Base-by-base conservation (phyloP, 805 yeast species). In the Saccharomycopsis sp. region DNA sequence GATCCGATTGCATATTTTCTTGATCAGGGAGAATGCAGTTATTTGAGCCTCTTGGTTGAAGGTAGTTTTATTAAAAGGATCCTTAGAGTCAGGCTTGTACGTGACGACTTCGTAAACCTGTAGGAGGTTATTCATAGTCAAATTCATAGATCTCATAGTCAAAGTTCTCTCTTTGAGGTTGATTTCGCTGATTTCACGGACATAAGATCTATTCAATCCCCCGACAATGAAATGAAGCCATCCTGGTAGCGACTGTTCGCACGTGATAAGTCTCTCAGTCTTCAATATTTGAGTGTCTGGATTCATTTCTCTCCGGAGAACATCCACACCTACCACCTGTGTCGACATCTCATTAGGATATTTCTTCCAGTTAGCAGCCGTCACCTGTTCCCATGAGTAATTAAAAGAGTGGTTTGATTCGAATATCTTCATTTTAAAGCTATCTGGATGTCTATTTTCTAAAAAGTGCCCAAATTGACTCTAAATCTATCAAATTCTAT, bases 341-440 rank as follows among this genome's bases (percentile, higher is more conserved):
- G 96, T 81, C 5, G 97, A 85, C 59, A 86, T 78, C 65, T 91
- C 96, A 69, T 94, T 93, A n/a, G 99, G 99, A 72, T 93, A 93
- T 66, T 93, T 93, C 64, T 82, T 84, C 99, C 99, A 93, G 72
- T 92, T 91, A 55, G 98, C 97, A 1, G 96, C 91, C 0, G 97
- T 87, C 24, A 93, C 96, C 65, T 87, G 90, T 24, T 87, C 96
- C 97, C 98, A 93, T 0, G 96, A 82, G 68, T 94, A 92, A 57
- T 83, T 75, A 70, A 90, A 93, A 49, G 73, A 75, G 69, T 87
- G 93, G 19, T 77, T 72, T 47, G 87, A 80, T 49, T 82, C 82
- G 69, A 90, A 92, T 53, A 93, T 76, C 71, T 86, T 89, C 99
- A 93, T 93, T 53, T 25, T 66, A 5, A 17, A 29, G 5, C 38